Evolutionary conservation across 176 grass and related monocot species (phyloP).

Genomic region (Hsuehochloa calcarea): DNA sequence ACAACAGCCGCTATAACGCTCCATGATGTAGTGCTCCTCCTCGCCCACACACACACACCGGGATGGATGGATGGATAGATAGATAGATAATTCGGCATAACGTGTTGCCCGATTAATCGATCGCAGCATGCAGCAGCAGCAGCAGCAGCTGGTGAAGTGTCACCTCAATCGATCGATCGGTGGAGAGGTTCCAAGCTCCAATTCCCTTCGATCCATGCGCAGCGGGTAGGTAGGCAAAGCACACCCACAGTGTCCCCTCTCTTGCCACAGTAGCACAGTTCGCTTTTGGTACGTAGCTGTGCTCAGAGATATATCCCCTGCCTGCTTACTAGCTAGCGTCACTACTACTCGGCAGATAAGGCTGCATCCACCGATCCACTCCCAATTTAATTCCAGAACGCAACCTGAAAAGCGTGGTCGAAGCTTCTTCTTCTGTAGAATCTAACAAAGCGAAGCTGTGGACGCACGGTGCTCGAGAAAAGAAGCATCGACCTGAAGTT

Average conservation of each 20-base stretch:
- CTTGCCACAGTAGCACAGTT: background rate
- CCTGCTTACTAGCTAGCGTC: background rate
- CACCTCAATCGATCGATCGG: background rate
- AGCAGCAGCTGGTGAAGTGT: background rate
- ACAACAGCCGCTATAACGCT: background rate
- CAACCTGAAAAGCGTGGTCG: background rate
- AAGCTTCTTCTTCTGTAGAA: background rate
- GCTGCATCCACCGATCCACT: background rate
- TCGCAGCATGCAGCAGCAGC: background rate
- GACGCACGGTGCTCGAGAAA: background rate
- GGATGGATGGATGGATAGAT: background rate
- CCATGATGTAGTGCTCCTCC: background rate
- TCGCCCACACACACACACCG: background rate
- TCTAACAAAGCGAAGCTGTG: background rate
- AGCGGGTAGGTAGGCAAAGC: background rate
- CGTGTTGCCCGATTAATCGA: background rate
- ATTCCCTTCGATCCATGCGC: background rate
- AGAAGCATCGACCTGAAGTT: background rate
- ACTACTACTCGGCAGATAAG: background rate
- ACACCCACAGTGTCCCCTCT: background rate
- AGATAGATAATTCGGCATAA: background rate
- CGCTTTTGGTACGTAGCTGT: background rate
- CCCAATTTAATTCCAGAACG: background rate
- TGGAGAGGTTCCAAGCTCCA: background rate
- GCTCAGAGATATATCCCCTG: background rate